Evolutionary conservation across 1,284 basidiomycete genomes (phyloP), one percentile per base, ranked within the genome.

Genomic region (Schizophyllum commune): DNA sequence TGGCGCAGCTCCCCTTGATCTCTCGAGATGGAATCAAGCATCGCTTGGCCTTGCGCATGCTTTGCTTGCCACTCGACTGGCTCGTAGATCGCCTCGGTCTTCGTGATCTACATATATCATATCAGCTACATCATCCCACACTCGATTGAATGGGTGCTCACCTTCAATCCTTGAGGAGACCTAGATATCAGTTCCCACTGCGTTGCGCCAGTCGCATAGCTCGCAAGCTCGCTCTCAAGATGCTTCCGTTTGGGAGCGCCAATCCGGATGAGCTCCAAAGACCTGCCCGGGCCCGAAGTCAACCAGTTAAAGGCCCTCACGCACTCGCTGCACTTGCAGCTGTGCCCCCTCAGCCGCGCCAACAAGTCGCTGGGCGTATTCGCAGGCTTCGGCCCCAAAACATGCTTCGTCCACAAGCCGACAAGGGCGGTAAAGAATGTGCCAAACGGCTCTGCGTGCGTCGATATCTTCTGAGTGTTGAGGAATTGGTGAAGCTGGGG

Each of bases 341-440:
- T 47, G 13, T 47, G 39, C 39, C 17, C 13, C 39, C 3, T 17
- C 17, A 47, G 39, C 39, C 39, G 39, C 39, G 39, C 39, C 13
- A 47, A 17, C 13, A 47, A 8, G 39, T 11, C 39, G 17, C 13
- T 13, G 4, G 39, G 17, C 9, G 39, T 47, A 34, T 58, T 57
- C 20, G 57, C 21, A 9, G 47, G 3, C 57, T 56, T 58, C 33
- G 39, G 57, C n/a, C 57, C 57, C 9, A 61, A 39, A 11, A 61
- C 57, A 13, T 58, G 55, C 20, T 21, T 51, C 9, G 60, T 57
- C 19, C 58, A 61, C 9, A 61, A 54, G 39, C 58, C 54, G 19
- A 61, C 58, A 55, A 61, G 21, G 2, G 58, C 39, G 53, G 55
- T 58, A 27, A 58, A 58, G 20, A 22, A 21, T 13, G 53, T 19